Conservation (phyloP, 352 stramenopile species). For the Pythium insidiosum region DNA sequence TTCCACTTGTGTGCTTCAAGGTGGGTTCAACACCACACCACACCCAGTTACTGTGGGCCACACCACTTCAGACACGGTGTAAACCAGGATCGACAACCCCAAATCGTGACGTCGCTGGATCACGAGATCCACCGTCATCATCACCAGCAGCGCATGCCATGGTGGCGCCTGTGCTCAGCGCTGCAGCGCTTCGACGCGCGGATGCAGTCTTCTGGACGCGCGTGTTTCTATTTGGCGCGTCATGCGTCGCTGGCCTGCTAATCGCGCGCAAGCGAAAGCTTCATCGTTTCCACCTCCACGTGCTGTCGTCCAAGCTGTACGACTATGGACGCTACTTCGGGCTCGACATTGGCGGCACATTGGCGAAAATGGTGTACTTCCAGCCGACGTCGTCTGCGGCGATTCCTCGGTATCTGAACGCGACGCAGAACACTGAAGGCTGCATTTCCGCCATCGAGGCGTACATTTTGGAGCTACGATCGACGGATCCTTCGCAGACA, state of each 20-base stretch:
- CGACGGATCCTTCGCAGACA: slow-evolving; percentile 23
- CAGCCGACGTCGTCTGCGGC: slow-evolving; percentile 39
- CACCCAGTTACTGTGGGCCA: too few relatives aligned
- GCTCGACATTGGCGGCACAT: slow-evolving; percentile 90
- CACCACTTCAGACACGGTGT: too few relatives aligned
- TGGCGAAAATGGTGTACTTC: slow-evolving; percentile 93
- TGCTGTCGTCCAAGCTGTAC: slow-evolving; percentile 55
- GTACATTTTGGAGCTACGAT: slow-evolving; percentile 38
- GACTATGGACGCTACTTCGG: slow-evolving; percentile 79
- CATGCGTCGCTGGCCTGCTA: slow-evolving; percentile 58
- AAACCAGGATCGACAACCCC: too few relatives aligned
- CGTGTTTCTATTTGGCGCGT: slow-evolving; percentile 62
- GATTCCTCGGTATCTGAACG: slow-evolving; percentile 12
- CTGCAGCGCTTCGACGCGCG: slow-evolving; percentile 5
- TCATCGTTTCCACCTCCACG: slow-evolving; percentile 55
- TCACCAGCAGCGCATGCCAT: too few relatives aligned
- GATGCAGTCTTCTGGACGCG: slow-evolving; percentile 57
- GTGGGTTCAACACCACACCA: too few relatives aligned
- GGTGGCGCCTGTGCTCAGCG: neutral
- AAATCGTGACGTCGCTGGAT: too few relatives aligned
- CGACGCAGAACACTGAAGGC: slow-evolving; percentile 24
- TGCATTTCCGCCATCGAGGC: slow-evolving; percentile 45
- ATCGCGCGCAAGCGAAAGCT: slow-evolving; percentile 64
- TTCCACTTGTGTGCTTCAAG: too few relatives aligned
- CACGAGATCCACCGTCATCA: too few relatives aligned